Conservation (phyloP, 2,329 filamentous ascomycete species). For the Aspergillus jensenii region DNA sequence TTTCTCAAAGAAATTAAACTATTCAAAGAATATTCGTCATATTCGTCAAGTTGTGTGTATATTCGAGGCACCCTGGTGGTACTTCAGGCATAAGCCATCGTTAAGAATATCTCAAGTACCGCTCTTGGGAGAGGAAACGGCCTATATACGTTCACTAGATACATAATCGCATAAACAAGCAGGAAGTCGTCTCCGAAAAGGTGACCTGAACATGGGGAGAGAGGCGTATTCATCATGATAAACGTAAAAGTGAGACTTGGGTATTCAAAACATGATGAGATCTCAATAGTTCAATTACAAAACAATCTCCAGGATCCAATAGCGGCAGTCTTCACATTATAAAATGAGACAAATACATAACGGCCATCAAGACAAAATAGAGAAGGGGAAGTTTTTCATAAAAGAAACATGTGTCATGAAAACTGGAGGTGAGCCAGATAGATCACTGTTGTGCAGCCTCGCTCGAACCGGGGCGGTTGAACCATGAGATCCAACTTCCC, state of each 20-base stretch:
- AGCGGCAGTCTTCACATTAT: background rate
- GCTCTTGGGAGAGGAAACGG: constrained; percentile 16
- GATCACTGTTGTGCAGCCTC: constrained; percentile 21
- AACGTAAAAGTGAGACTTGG: constrained; percentile 12
- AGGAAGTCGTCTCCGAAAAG: constrained; percentile 1
- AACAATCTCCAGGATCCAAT: constrained; percentile 6
- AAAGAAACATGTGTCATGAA: constrained; percentile 2
- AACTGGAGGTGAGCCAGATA: constrained; percentile 1
- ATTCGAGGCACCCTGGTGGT: background rate
- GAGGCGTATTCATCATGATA: constrained; percentile 13
- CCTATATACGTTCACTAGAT: constrained; percentile 21
- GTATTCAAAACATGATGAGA: constrained; percentile 20
- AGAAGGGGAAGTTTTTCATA: background rate
- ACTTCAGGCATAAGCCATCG: background rate
- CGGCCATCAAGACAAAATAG: constrained; percentile 2
- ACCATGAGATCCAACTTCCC: constrained; percentile 49
- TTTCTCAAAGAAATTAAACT: background rate
- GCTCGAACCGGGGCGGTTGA: constrained; percentile 38
- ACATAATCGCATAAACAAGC: constrained; percentile 15
- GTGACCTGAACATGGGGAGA: background rate
- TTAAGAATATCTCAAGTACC: constrained; percentile 14
- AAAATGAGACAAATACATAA: background rate
- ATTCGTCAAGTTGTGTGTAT: background rate
- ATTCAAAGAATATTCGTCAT: background rate
- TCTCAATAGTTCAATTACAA: constrained; percentile 10